Evolutionary conservation across 352 stramenopile species (phyloP).

Genomic region (Phytophthora multivora): DNA sequence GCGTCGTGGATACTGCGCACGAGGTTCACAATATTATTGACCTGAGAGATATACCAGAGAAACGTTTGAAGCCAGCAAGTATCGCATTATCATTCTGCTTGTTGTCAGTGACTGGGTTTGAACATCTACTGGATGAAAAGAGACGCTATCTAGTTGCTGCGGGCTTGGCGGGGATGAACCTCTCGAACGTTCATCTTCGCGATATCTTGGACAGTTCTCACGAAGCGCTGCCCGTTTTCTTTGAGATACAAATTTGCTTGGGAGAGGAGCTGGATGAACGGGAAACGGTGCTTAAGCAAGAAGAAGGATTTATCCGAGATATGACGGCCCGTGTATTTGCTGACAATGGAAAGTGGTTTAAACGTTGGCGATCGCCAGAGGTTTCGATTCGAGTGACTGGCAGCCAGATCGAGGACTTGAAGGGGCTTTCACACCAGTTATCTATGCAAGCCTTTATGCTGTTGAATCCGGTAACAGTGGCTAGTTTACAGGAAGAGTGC

Average conservation of each 20-base stretch:
- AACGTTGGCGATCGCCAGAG: neutral
- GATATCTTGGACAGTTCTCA: neutral
- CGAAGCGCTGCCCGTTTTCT: neutral
- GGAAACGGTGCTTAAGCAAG: neutral
- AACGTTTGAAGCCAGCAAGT: neutral
- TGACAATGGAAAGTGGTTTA: conserved; percentile 6
- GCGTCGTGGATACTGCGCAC: neutral
- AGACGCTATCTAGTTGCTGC: neutral
- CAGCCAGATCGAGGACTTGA: neutral
- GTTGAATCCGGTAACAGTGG: conserved; percentile 3
- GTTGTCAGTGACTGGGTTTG: neutral
- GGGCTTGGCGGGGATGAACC: neutral
- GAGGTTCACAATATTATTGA: neutral
- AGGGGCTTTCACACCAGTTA: no score
- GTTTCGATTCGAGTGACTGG: neutral
- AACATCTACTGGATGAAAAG: conserved; percentile 1
- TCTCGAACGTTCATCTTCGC: neutral
- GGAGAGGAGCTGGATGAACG: neutral
- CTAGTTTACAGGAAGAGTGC: conserved; percentile 3
- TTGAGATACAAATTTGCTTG: neutral
- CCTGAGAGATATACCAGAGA: neutral
- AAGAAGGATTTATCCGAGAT: neutral
- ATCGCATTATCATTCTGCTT: conserved; percentile 5
- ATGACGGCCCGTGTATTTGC: neutral
- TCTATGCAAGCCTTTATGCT: neutral